Evolutionary conservation across 306 rosid species (phyloP).

Genomic region (Acacia melanoxylon): DNA sequence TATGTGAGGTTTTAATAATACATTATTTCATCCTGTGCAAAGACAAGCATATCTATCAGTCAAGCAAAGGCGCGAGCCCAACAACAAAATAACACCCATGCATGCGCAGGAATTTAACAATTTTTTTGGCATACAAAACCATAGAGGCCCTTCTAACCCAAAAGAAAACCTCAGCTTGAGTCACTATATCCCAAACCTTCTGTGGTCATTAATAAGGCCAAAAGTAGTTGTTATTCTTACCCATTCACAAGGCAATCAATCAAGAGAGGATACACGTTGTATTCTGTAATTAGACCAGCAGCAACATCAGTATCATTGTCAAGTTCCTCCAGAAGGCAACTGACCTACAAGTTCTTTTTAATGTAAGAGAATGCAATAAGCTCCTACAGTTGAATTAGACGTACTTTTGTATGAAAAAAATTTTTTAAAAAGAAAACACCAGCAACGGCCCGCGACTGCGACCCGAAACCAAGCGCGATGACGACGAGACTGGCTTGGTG

Average conservation of each 20-base stretch:
- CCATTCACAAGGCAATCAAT: conserved; percentile 83
- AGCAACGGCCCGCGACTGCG: background rate
- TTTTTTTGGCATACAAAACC: background rate
- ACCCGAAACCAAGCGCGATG: too few species aligned
- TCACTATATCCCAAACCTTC: background rate
- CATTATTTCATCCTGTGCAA: background rate
- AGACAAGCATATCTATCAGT: background rate
- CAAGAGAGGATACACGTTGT: conserved; percentile 69
- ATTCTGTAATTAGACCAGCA: conserved; percentile 52
- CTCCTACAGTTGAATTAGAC: background rate
- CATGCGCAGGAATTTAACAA: background rate
- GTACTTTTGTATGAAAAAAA: background rate
- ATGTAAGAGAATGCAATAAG: conserved; percentile 19
- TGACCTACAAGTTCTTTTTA: conserved; percentile 50
- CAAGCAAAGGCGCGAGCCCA: background rate
- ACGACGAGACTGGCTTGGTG: too few species aligned
- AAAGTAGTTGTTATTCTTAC: conserved; percentile 46
- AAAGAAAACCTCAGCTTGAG: background rate
- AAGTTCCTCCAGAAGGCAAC: conserved; percentile 59
- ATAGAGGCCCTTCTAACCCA: background rate
- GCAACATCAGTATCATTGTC: conserved; percentile 42
- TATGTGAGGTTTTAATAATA: background rate
- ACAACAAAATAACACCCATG: background rate
- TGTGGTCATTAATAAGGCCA: background rate
- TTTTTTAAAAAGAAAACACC: background rate